Conservation (phyloP, 306 rosid species). For the Psophocarpus tetragonolobus region DNA sequence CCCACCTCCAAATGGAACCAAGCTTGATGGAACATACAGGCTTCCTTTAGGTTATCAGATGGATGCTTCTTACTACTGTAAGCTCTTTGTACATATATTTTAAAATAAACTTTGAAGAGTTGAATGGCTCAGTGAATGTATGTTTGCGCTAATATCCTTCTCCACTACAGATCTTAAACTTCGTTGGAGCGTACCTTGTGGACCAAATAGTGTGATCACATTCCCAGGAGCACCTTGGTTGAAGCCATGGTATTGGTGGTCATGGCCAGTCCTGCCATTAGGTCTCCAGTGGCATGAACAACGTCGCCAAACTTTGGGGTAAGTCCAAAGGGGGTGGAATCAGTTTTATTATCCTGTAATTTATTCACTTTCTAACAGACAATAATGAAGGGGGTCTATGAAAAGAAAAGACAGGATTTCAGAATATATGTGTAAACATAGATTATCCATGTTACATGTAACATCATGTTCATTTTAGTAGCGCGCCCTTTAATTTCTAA, state of each 20-base stretch:
- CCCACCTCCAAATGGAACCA: slow-evolving; percentile 54
- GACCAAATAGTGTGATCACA: slow-evolving; percentile 85
- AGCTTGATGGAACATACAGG: slow-evolving; percentile 67
- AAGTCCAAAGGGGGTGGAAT: slow-evolving; percentile 6
- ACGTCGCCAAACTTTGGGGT: slow-evolving; percentile 75
- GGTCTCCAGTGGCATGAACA: slow-evolving; percentile 76
- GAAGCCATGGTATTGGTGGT: slow-evolving; percentile 97
- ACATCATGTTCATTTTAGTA: neutral
- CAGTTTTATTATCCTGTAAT: neutral
- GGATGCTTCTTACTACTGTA: slow-evolving; percentile 85
- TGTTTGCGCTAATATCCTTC: slow-evolving; percentile 2
- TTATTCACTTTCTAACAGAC: neutral
- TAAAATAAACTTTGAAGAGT: neutral
- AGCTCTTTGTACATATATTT: neutral
- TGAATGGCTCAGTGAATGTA: slow-evolving; percentile 1
- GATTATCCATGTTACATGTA: neutral
- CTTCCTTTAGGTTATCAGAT: slow-evolving; percentile 85
- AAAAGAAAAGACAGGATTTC: neutral
- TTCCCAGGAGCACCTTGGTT: slow-evolving; percentile 81
- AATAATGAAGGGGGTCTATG: neutral
- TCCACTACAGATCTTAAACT: slow-evolving; percentile 54
- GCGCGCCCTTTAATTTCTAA: neutral
- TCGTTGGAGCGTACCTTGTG: slow-evolving; percentile 81
- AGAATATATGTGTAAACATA: neutral
- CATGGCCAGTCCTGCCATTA: slow-evolving; percentile 83